Percentiles rank a stretch among this genome's conserved stretches.
Evolutionary conservation across 2,329 filamentous ascomycete species (phyloP).

Genomic region (Beauveria brongniartii): DNA sequence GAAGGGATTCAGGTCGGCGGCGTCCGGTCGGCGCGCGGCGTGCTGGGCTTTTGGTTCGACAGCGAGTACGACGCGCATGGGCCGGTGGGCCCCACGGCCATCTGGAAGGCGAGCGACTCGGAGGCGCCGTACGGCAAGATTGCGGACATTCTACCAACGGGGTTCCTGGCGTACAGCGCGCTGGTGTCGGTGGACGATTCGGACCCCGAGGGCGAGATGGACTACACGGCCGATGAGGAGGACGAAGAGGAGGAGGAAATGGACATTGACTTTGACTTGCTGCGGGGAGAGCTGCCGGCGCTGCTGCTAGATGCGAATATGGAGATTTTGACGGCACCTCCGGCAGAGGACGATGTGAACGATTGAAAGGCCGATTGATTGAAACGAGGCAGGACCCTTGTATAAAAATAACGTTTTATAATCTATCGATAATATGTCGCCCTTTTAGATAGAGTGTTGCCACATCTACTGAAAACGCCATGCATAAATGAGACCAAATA

Average conservation of each 20-base stretch:
- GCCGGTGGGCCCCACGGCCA: slow-evolving; percentile 65
- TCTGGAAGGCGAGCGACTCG: slow-evolving; percentile 64
- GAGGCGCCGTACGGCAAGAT: slow-evolving; percentile 18
- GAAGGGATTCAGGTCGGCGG: slow-evolving; percentile 71
- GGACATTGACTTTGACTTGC: slow-evolving; percentile 17
- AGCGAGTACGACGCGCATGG: slow-evolving; percentile 60
- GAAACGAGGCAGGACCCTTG: no score
- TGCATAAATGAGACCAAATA: no score
- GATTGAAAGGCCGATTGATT: no score
- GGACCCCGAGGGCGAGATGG: slow-evolving; percentile 21
- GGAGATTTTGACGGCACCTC: slow-evolving; percentile 13
- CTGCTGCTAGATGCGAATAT: slow-evolving; percentile 19
- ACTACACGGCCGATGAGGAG: slow-evolving; percentile 20
- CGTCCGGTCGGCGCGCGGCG: slow-evolving; percentile 53
- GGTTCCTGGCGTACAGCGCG: slow-evolving; percentile 22
- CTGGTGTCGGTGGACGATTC: slow-evolving; percentile 12
- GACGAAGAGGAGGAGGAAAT: slow-evolving; percentile 24
- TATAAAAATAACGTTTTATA: no score
- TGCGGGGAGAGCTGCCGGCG: slow-evolving; percentile 19
- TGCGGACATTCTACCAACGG: slow-evolving; percentile 24
- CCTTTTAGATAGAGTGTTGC: no score
- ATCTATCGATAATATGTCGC: no score
- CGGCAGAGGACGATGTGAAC: no score
- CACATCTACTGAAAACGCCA: no score
- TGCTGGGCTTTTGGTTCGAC: slow-evolving; percentile 23